These are phyloP conservation scores for Pseudocercospora crystallina DNA, from an alignment of 2,329 filamentous ascomycete genomes.

Conservation along the genomic window DNA sequence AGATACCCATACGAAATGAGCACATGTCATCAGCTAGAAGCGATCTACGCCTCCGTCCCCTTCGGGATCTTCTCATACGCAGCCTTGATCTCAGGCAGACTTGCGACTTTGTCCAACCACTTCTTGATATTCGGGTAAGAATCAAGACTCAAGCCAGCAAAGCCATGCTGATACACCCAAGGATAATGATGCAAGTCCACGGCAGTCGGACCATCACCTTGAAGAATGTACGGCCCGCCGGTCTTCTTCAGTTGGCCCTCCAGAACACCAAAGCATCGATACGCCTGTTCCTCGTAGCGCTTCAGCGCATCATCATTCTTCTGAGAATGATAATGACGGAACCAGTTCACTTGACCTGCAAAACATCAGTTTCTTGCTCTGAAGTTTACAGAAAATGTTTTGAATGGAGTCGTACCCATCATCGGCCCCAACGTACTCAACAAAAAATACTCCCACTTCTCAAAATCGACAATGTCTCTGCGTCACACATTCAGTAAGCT, in stretches of 20 bases:
- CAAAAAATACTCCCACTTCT: slow-evolving; percentile 49
- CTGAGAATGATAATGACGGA: slow-evolving; percentile 39
- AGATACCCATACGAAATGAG: too few relatives aligned
- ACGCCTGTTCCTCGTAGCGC: slow-evolving; percentile 41
- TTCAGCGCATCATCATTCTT: slow-evolving; percentile 46
- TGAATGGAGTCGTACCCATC: slow-evolving; percentile 33
- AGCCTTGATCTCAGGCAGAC: slow-evolving; percentile 40
- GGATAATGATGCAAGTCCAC: slow-evolving; percentile 46
- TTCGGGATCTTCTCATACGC: slow-evolving; percentile 41
- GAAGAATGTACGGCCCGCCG: slow-evolving; percentile 40
- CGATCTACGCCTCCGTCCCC: slow-evolving; percentile 22
- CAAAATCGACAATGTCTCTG: slow-evolving; percentile 42
- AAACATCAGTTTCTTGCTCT: slow-evolving; percentile 1
- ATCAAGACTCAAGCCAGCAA: slow-evolving; percentile 42
- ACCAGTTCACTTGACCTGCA: slow-evolving; percentile 41
- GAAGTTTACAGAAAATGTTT: background rate
- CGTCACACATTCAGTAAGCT: too few relatives aligned
- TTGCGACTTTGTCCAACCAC: slow-evolving; percentile 40
- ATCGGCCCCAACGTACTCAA: slow-evolving; percentile 44
- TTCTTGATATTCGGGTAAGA: slow-evolving; percentile 41
- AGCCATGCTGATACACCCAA: slow-evolving; percentile 41
- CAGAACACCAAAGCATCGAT: slow-evolving; percentile 45
- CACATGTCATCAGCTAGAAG: too few relatives aligned
- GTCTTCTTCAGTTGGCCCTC: slow-evolving; percentile 44
- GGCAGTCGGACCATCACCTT: slow-evolving; percentile 35